Evolutionary conservation across 345 rosid species (phyloP), one percentile per base, ranked within the genome.

Genomic region (Eucalyptus grandis): DNA sequence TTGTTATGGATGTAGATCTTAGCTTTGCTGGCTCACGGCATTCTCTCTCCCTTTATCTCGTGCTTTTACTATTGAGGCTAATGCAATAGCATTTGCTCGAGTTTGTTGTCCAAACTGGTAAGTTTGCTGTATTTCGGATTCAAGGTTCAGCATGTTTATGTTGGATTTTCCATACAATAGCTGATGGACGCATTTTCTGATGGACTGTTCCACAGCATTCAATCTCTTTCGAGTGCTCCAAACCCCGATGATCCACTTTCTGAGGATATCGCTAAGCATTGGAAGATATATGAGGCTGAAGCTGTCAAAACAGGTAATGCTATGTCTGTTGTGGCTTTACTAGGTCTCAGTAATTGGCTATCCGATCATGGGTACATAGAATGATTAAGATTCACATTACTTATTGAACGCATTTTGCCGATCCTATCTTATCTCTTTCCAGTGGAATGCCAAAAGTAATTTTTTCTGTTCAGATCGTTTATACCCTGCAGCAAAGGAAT

Each of bases 401-500:
- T n/a, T n/a, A 60, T 56, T 87, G 9, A 53, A 3, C 43, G 24
- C 37, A 37, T 27, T 16, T 43, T 3, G 77, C 77, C 49, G 11
- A 44, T 44, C 14, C 14, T 86, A 47, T 31, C 30, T 77, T 43
- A 8, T 53, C 58, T 53, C 58, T 53, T 53, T 77, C 46, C 83
- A 77, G 47, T 77, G 83, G 46, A 77, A 37, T 21, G 83, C 47
- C 46, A 21, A 77, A 77, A 21, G 83, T 77, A 10, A 77, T 37
- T 17, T 10, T 37, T 10, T 77, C 30, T 69, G 14, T 49, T 27
- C 46, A 15, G 37, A 46, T 80, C 46, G 11, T 27, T 43, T 22
- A n/a, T n/a, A 30, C 87, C 37, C 37, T 47, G 94, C 99, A 98
- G 99, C 99, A 8, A 97, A 97, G 93, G 98, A 98, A 93, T 97